A percentile compares a stretch with the other conserved stretches of the same genome.
Evolutionary conservation across 1,139 yeast genomes (phyloP).

Genomic region (Maudiozyma humilis): DNA sequence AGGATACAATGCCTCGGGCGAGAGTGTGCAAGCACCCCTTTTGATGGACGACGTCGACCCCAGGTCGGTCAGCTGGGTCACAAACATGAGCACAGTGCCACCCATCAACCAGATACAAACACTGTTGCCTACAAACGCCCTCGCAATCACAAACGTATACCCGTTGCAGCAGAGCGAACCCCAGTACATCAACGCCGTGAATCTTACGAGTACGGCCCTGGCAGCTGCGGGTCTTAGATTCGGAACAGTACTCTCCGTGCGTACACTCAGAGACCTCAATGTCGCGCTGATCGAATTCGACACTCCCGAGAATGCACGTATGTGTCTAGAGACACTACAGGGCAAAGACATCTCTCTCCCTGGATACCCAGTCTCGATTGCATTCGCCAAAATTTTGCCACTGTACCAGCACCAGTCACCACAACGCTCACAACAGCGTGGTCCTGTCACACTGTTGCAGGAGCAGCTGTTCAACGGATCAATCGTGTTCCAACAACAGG

Average conservation of each 20-base stretch:
- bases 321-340: conserved; percentile 65
- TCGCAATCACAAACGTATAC: conserved; percentile 59
- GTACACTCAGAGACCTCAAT: conserved; percentile 45
- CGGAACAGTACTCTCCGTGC: conserved; percentile 50
- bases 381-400: conserved; percentile 53
- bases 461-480: conserved; percentile 30
- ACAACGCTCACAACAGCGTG: conserved; percentile 6
- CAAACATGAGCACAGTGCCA: conserved; percentile 58
- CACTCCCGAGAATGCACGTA: conserved; percentile 66
- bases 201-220: conserved; percentile 26
- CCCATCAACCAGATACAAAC: conserved; percentile 36
- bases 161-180: conserved; percentile 48
- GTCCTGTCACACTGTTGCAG: conserved; percentile 24
- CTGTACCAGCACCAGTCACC: conserved; percentile 11
- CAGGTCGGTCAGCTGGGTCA: conserved; percentile 40
- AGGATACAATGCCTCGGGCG: not conserved
- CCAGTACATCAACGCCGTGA: conserved; percentile 29
- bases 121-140: conserved; percentile 45
- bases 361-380: conserved; percentile 55
- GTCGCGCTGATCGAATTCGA: conserved; percentile 70
- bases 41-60: conserved; percentile 49
- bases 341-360: conserved; percentile 68
- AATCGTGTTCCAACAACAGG: conserved; percentile 28
- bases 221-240: conserved; percentile 41
- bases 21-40: conserved; percentile 24